phyloP scores from a whole-genome alignment of 2,329 filamentous ascomycete genomes.

The Penicillium corylophilum region DNA sequence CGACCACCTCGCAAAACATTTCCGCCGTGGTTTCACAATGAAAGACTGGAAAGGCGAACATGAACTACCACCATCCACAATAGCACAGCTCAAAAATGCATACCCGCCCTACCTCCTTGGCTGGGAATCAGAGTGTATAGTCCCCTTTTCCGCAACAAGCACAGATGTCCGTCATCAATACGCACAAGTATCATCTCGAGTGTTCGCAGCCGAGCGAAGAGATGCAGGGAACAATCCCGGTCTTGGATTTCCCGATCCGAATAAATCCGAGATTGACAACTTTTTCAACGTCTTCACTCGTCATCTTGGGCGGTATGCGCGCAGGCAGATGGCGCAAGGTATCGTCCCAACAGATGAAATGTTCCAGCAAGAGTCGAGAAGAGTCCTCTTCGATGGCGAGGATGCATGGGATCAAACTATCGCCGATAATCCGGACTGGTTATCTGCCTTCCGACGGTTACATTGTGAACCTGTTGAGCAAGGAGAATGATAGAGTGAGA shows the following conservation, averaged over 20 bases:
- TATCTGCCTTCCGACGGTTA: conserved; percentile 18
- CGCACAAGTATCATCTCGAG: conserved; percentile 10
- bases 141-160: conserved; percentile 21
- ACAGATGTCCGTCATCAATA: conserved; percentile 12
- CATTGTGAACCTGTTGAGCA: conserved; percentile 5
- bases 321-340: conserved; percentile 13
- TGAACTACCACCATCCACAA: conserved; percentile 15
- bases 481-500: not conserved
- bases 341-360: conserved; percentile 49
- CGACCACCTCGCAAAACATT: conserved; percentile 54
- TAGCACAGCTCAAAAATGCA: conserved; percentile 14
- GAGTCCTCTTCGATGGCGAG: conserved; percentile 49
- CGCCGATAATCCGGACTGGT: conserved; percentile 24
- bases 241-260: not conserved
- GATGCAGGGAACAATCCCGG: not conserved
- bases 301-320: conserved; percentile 20
- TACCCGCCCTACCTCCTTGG: conserved; percentile 21
- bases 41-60: conserved; percentile 55
- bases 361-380: conserved; percentile 49
- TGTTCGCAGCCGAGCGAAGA: not conserved
- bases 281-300: conserved; percentile 18
- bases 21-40: conserved; percentile 53
- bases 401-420: conserved; percentile 49
- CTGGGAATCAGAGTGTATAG: conserved; percentile 13
- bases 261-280: conserved; percentile 2